Evolutionary conservation across 805 yeast species (phyloP).

Genomic region (Nakazawaea siamensis): DNA sequence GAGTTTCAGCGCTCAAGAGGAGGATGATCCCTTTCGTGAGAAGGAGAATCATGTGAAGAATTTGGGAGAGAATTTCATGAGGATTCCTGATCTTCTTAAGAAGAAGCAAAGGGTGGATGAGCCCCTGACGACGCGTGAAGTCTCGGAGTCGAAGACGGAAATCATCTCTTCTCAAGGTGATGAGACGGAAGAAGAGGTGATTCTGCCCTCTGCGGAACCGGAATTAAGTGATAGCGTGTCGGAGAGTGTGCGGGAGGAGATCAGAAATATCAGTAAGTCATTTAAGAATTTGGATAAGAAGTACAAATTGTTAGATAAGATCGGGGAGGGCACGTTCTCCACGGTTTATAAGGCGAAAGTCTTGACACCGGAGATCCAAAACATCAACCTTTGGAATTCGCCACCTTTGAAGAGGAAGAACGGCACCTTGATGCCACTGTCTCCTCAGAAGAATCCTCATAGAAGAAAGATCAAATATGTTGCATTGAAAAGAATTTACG

Average conservation of each 20-base stretch:
- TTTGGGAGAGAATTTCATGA: conserved; percentile 5
- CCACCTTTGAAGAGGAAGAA: conserved; percentile 17
- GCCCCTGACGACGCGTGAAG: neutral
- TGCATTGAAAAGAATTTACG: conserved; percentile 89
- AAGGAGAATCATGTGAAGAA: conserved; percentile 1
- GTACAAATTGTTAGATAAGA: conserved; percentile 35
- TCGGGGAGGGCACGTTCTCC: conserved; percentile 84
- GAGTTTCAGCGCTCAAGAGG: too few species aligned
- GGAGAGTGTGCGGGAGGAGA: conserved; percentile 25
- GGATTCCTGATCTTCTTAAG: conserved; percentile 5
- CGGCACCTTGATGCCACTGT: neutral
- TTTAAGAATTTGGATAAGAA: conserved; percentile 22
- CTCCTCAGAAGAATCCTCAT: conserved; percentile 14
- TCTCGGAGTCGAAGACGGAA: neutral
- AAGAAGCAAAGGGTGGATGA: conserved; percentile 6
- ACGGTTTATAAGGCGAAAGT: conserved; percentile 58
- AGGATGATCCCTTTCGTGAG: conserved; percentile 12
- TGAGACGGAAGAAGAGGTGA: conserved; percentile 14
- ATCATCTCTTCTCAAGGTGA: neutral
- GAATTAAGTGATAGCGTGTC: conserved; percentile 12
- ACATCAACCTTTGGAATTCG: conserved; percentile 17
- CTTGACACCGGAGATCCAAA: conserved; percentile 18
- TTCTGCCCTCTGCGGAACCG: neutral
- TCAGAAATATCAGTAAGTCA: conserved; percentile 17
- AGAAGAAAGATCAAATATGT: conserved; percentile 39